Evolutionary conservation across 1,284 basidiomycete species (phyloP), one percentile per base, ranked within the genome.

Genomic region (Rhodotorula sp.): DNA sequence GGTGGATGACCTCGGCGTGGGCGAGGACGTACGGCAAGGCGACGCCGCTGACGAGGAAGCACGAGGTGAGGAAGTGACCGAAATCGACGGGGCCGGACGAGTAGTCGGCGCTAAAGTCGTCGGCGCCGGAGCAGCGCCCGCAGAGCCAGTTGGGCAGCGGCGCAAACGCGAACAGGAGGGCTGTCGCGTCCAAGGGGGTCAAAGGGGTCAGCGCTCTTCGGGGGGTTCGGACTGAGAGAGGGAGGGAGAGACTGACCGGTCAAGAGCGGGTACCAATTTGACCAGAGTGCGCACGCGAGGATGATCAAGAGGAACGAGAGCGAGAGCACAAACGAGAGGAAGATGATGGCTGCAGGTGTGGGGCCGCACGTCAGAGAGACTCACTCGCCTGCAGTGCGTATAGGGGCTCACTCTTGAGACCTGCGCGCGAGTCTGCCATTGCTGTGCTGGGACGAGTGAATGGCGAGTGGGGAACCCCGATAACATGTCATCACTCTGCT

Each of bases 291-390:
- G 81, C 97, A 99, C 1, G 93, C 95, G 46, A 99, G 89, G 82
- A 99, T 99, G 81, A 99, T 92, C 79, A 99, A 88, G 69, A 99
- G 85, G 84, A 99, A 99, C 39, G 97, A 97, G 46, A 97, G 87
- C 20, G 97, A 97, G 57, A 99, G 89, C 69, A 97, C 92, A 82
- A 99, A 97, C 6, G 96, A 94, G 65, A 97, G 88, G 71, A 96
- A 86, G 78, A 97, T 93, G 78, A 97, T 93, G 79, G 92, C 93
- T 96, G 29, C 29, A 29, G 29, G 29, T 29, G 29, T 29, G 29
- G 29, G 29, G 29, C 29, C 29, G 29, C 29, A 29, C 29, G 29
- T 29, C 29, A 29, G 29, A 29, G 29, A 4, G 16, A 1, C 16
- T 12, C 5, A 2, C 3, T 14, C 7, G 3, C 23, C 3, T 26